Evolutionary conservation across 768 basidiomycete species (phyloP), one percentile per base, ranked within the genome.

Genomic region (Postia placenta): DNA sequence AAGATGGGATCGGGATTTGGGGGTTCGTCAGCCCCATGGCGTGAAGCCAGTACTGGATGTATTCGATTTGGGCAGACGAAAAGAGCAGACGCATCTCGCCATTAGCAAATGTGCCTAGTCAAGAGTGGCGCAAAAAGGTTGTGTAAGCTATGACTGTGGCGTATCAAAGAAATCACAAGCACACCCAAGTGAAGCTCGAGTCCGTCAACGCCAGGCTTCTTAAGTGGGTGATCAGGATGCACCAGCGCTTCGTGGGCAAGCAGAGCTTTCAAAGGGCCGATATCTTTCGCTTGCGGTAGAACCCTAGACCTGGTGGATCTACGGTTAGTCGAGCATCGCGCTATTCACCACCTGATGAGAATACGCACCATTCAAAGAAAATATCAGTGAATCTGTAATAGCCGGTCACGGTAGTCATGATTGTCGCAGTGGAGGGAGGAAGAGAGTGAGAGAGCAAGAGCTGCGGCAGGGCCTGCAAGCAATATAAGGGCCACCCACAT

Each of bases 331-430:
- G n/a, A n/a, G n/a, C n/a, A n/a, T n/a, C n/a, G n/a, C n/a, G n/a
- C n/a, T n/a, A n/a, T n/a, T n/a, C n/a, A n/a, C n/a, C n/a, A n/a
- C n/a, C n/a, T n/a, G n/a, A n/a, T n/a, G n/a, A n/a, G 38, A 9
- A 22, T 35, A 58, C 49, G 38, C 57, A 85, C 88, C 85, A 90
- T 63, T 89, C 83, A 49, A 81, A 91, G 76, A 81, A 85, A 45
- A 92, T 83, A 65, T 93, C 90, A 0, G 88, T 88, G 62, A 85
- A 92, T 45, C 91, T 72, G 63, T 90, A 91, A 59, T 84, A 91
- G 12, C 87, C 87, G 50, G 76, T 65, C 4, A 79, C 71, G 4
- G 75, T 69, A 14, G 37, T 55, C 14, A n/a, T 22, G 50, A 49
- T 56, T 11, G 12, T 51, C 19, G 33, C 2, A 28, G 11, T 44